Conservation (phyloP, 1,284 basidiomycete genomes). For the Lentinula novae-zelandiae region DNA sequence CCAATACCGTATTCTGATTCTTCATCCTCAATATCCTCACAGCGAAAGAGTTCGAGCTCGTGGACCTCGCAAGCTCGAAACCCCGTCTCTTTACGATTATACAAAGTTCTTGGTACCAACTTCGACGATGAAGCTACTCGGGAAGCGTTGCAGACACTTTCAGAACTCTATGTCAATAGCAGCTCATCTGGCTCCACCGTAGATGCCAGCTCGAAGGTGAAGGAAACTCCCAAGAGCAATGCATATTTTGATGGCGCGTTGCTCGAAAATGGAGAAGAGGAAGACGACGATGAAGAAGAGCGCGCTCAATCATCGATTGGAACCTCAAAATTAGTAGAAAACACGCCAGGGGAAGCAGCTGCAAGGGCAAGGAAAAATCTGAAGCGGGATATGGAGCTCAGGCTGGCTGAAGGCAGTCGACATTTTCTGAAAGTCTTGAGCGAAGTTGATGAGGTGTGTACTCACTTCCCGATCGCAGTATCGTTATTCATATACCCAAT, state of each 20-base stretch:
- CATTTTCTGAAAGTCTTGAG: constrained; percentile 81
- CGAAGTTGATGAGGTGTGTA: constrained; percentile 81
- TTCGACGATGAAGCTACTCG: constrained; percentile 79
- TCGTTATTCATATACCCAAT: constrained; percentile 5
- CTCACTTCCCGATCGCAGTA: constrained; percentile 10
- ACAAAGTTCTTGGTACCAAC: constrained; percentile 82
- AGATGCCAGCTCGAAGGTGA: constrained; percentile 24
- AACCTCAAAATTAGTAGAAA: constrained; percentile 17
- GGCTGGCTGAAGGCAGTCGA: constrained; percentile 75
- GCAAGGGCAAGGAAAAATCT: constrained; percentile 73
- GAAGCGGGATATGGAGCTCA: constrained; percentile 79
- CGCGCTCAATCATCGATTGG: constrained; percentile 10
- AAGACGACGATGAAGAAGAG: constrained; percentile 23
- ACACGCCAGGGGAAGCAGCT: constrained; percentile 50
- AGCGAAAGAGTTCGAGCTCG: constrained; percentile 12
- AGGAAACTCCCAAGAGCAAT: constrained; percentile 25
- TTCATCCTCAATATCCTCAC: constrained; percentile 1
- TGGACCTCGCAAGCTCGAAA: constrained; percentile 39
- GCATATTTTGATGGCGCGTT: constrained; percentile 18
- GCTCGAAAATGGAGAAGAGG: constrained; percentile 29
- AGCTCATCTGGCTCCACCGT: constrained; percentile 10
- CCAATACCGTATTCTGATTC: background rate
- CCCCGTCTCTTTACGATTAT: constrained; percentile 79
- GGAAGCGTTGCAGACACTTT: constrained; percentile 82
- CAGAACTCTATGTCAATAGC: constrained; percentile 61